A percentile compares a stretch with the other conserved stretches of the same genome.
These are phyloP conservation scores for Falciphora oryzae DNA, from an alignment of 2,329 filamentous ascomycete species.

Conservation along the genomic window DNA sequence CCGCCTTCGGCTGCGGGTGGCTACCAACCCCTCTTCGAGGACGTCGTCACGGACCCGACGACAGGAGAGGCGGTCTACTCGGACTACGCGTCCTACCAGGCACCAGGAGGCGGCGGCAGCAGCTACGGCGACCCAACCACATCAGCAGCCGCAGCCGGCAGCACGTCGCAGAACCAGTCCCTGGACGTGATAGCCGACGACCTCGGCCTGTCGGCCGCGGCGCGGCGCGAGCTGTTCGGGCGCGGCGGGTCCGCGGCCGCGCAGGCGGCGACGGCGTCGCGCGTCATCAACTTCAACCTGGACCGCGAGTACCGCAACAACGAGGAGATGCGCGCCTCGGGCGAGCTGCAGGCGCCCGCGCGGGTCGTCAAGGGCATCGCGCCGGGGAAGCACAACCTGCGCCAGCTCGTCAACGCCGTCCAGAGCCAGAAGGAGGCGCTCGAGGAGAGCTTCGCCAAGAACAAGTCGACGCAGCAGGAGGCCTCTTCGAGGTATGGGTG, in stretches of 20 bases:
- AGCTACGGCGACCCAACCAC: constrained; percentile 15
- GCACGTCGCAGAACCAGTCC: constrained; percentile 36
- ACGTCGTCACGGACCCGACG: constrained; percentile 12
- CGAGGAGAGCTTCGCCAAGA: constrained; percentile 81
- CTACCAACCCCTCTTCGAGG: constrained; percentile 50
- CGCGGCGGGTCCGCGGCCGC: constrained; percentile 43
- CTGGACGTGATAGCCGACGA: constrained; percentile 68
- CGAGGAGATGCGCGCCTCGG: constrained; percentile 64
- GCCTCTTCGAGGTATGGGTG: constrained; percentile 81
- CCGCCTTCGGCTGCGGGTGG: constrained; percentile 17
- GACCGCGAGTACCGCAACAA: constrained; percentile 84
- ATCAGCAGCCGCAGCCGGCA: neutral
- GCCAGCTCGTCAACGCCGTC: constrained; percentile 80
- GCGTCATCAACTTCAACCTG: constrained; percentile 81
- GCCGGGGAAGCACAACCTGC: constrained; percentile 83
- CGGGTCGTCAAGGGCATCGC: constrained; percentile 79
- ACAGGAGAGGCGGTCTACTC: constrained; percentile 3
- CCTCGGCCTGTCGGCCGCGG: constrained; percentile 70
- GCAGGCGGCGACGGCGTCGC: constrained; percentile 30
- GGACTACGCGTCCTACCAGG: constrained; percentile 9
- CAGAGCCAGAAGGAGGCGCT: constrained; percentile 78
- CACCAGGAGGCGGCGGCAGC: constrained; percentile 22
- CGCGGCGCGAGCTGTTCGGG: constrained; percentile 80
- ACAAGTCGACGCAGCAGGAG: constrained; percentile 73
- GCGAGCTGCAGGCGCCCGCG: constrained; percentile 63